Percentiles rank a stretch among this genome's conserved stretches.
Evolutionary conservation across 805 yeast species (phyloP).

Genomic region (Candida nitratophila): DNA sequence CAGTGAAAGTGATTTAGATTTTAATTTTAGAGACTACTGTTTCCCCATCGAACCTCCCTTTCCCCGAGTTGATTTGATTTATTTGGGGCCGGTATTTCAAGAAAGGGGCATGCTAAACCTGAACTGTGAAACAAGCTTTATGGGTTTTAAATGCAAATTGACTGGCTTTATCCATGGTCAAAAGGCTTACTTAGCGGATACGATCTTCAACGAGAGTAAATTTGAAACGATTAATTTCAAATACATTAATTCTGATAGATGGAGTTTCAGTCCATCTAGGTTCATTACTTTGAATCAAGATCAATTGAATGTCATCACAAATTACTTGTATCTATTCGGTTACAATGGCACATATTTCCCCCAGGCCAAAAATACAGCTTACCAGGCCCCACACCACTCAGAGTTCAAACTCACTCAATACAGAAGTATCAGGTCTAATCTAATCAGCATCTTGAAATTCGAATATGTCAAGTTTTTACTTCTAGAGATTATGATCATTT

Average conservation of each 20-base stretch:
- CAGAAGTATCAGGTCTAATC: background rate
- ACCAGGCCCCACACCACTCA: too few species aligned
- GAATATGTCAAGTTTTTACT: background rate
- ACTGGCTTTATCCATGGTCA: constrained; percentile 20
- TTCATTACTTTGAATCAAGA: constrained; percentile 1
- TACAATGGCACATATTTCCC: constrained; percentile 13
- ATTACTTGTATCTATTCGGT: constrained; percentile 16
- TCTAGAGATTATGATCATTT: background rate
- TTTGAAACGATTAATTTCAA: background rate
- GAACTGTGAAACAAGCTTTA: constrained; percentile 18
- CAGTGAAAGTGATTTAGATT: too few species aligned
- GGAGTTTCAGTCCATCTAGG: background rate
- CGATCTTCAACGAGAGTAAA: constrained; percentile 4
- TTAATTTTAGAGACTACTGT: too few species aligned
- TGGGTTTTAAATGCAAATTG: constrained; percentile 15
- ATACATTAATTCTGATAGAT: constrained; percentile 2
- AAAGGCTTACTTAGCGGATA: constrained; percentile 17
- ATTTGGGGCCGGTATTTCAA: constrained; percentile 22
- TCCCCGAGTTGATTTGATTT: constrained; percentile 17
- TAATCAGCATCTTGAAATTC: too few species aligned
- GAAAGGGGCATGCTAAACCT: constrained; percentile 20
- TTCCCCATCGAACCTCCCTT: constrained; percentile 18
- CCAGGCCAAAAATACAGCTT: constrained; percentile 10
- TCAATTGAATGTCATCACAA: constrained; percentile 12
- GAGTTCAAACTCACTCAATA: too few species aligned